Evolutionary conservation across 805 yeast species (phyloP), one percentile per base, ranked within the genome.

Genomic region (Debaryomyces hansenii): DNA sequence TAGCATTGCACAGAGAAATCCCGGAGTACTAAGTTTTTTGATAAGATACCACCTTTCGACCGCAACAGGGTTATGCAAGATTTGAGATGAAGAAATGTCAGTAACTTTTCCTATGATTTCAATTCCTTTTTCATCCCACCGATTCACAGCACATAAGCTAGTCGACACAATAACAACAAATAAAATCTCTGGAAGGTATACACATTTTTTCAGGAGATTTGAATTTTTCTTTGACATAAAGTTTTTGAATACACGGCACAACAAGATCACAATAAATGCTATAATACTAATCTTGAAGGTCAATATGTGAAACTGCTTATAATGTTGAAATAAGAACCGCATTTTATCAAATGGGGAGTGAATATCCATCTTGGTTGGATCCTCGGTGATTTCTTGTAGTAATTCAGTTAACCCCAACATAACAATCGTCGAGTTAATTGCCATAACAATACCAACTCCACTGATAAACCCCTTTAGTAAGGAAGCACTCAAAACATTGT

Each of bases 181-280:
- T 47, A 92, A 69, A 33, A 92, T 91, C 53, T 92, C 98, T 0
- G 99, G 98, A 28, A 94, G 64, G 49, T 85, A 87, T 0, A 83
- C 75, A 9, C 81, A 74, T 47, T 72, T 66, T 32, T 72, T 48
- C 45, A 46, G 50, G 47, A 51, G 42, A 10, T 42, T 54, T 15
- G 44, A 41, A 11, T 44, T 47, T 16, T 52, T 50, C 21, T 50
- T 61, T 4, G 57, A 47, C 3, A 65, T 66, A 41, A 63, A 54
- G 24, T 73, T 56, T 53, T 67, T 69, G 45, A 70, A 67, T 53
- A 77, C 75, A 20, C 77, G 38, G 1, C 66, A 40, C 18, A 81
- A 69, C 49, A 80, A 57, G 2, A 69, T 53, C 11, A 81, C 45
- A 11, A 86, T 37, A 42, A 90, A 77, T 1, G 87, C 77, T 1